Percentiles rank a stretch among this genome's conserved stretches.
phyloP scores from a whole-genome alignment of 345 rosid genomes.

The Raphanus raphanistrum region DNA sequence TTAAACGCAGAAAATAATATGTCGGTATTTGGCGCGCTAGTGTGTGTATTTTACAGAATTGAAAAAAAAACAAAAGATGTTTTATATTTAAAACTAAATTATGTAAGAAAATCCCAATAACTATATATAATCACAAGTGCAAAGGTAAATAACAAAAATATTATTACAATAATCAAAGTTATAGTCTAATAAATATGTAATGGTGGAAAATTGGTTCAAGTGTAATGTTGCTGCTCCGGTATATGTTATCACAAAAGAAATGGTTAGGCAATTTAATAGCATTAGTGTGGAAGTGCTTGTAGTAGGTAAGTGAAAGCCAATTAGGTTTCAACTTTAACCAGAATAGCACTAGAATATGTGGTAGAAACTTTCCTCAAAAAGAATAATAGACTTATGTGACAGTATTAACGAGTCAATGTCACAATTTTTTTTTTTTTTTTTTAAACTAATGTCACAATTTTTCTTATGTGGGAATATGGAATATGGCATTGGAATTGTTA shows the following conservation, averaged over 20 bases:
- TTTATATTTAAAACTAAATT: neutral
- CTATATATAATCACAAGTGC: neutral
- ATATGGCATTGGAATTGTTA: neutral
- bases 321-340: conserved; percentile 18
- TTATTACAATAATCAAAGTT: neutral
- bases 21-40: too few relatives aligned
- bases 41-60: neutral
- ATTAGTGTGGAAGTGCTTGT: conserved; percentile 20
- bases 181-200: neutral
- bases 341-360: neutral
- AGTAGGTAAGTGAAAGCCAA: conserved; percentile 28
- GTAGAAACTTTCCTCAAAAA: neutral
- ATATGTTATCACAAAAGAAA: conserved; percentile 12
- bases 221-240: neutral
- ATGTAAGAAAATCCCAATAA: neutral
- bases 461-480: neutral
- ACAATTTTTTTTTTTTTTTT: neutral
- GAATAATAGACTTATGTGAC: neutral
- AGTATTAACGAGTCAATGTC: neutral
- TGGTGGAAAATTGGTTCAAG: neutral
- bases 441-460: neutral
- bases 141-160: neutral
- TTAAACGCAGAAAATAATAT: too few relatives aligned
- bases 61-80: neutral
- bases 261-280: conserved; percentile 20